These are phyloP conservation scores for Lipomyces starkeyi DNA, from an alignment of 805 yeast species.

Conservation along the genomic window DNA sequence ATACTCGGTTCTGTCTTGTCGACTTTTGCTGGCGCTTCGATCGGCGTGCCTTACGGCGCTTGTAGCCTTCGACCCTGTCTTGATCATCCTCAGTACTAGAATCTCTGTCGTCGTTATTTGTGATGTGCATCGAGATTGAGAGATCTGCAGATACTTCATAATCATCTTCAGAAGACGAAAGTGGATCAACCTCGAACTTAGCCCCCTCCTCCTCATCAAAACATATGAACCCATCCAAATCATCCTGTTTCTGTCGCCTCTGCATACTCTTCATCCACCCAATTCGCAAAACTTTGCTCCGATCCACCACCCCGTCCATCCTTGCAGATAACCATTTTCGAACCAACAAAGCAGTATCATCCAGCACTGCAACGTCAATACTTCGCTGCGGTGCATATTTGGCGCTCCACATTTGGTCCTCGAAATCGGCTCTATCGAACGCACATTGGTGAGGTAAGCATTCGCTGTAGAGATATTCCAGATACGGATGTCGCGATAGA, in stretches of 20 bases:
- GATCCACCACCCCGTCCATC: conserved; percentile 37
- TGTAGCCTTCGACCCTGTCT: conserved; percentile 15
- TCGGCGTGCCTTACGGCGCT: conserved; percentile 2
- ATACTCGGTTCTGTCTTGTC: not conserved
- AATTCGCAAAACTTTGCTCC: conserved; percentile 11
- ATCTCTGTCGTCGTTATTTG: conserved; percentile 3
- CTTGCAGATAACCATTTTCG: conserved; percentile 62
- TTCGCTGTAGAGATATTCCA: conserved; percentile 18
- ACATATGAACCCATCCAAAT: conserved; percentile 38
- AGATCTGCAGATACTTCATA: not conserved
- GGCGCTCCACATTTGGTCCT: conserved; percentile 41
- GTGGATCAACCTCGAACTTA: conserved; percentile 15
- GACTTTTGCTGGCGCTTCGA: conserved; percentile 6
- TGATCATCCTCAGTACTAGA: conserved; percentile 12
- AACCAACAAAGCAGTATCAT: conserved; percentile 50
- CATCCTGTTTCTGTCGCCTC: conserved; percentile 11
- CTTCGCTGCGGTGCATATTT: conserved; percentile 39
- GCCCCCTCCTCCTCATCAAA: conserved; percentile 49
- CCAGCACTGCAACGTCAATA: conserved; percentile 57
- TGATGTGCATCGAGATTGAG: not conserved
- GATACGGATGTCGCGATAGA: conserved; percentile 20
- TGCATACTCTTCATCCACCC: not conserved
- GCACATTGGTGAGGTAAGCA: conserved; percentile 24
- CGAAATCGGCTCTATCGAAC: conserved; percentile 43
- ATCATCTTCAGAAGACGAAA: conserved; percentile 35